phyloP scores from a whole-genome alignment of 169 alveolate genomes.

The Babesia bovis region DNA sequence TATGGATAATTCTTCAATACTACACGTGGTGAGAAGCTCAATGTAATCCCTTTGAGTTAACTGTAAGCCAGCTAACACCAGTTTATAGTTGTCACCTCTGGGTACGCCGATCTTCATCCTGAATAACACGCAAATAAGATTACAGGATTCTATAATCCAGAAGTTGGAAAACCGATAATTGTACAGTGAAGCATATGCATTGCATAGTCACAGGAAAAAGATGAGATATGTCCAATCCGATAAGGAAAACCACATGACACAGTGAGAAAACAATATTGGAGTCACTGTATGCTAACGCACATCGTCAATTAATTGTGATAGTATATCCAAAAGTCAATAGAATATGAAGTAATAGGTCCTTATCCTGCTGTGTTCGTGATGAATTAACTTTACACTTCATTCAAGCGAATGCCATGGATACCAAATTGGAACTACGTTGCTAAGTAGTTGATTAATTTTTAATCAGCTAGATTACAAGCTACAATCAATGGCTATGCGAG shows the following conservation, averaged over 20 bases:
- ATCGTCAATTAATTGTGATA: no score
- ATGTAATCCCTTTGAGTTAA: constrained; percentile 73
- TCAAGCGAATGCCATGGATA: neutral
- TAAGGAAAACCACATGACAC: no score
- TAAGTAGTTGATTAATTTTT: neutral
- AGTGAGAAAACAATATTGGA: no score
- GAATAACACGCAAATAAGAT: neutral
- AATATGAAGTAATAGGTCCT: neutral
- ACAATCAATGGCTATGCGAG: no score
- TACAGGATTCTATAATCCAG: neutral
- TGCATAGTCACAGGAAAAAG: neutral
- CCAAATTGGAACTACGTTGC: neutral
- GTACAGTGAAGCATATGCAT: neutral
- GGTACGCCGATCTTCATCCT: constrained; percentile 79
- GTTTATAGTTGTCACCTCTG: constrained; percentile 76
- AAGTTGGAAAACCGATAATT: neutral
- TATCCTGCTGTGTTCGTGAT: neutral
- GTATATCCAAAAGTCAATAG: no score
- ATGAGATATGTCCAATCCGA: no score
- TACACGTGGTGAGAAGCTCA: constrained; percentile 68
- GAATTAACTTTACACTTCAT: neutral
- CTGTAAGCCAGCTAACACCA: constrained; percentile 72
- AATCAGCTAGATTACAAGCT: neutral
- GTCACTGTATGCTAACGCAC: no score
- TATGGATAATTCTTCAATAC: constrained; percentile 43